A percentile compares a stretch with the other conserved stretches of the same genome.
These are phyloP conservation scores for Neurospora pannonica DNA, from an alignment of 495 filamentous ascomycete species.

Conservation along the genomic window DNA sequence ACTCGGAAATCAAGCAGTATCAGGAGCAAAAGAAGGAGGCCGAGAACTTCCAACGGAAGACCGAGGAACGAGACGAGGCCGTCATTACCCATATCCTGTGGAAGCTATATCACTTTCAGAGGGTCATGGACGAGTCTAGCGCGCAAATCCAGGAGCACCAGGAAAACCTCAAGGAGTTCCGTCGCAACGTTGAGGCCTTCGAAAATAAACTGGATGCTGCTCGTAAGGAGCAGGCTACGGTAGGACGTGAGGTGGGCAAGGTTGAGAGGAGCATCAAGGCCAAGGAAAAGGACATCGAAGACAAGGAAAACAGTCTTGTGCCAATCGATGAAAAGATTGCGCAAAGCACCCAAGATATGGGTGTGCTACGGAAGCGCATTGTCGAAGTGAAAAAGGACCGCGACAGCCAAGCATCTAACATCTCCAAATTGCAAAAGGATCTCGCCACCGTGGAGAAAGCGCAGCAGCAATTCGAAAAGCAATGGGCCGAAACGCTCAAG, in stretches of 20 bases:
- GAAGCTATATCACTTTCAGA: conserved; percentile 96
- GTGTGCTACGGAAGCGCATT: conserved; percentile 55
- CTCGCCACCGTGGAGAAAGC: conserved; percentile 80
- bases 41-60: conserved; percentile 80
- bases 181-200: conserved; percentile 77
- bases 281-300: conserved; percentile 84
- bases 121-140: conserved; percentile 81
- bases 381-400: conserved; percentile 65
- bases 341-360: conserved; percentile 63
- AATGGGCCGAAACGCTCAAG: conserved; percentile 73
- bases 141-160: conserved; percentile 90
- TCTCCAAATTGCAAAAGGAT: conserved; percentile 68
- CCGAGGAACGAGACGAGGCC: conserved; percentile 80
- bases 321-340: conserved; percentile 88
- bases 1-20: conserved; percentile 95
- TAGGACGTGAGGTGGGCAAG: conserved; percentile 69
- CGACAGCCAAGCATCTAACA: conserved; percentile 53
- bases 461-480: conserved; percentile 76
- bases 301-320: conserved; percentile 72
- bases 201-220: conserved; percentile 75
- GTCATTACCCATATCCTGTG: conserved; percentile 91
- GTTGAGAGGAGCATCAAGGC: conserved; percentile 71
- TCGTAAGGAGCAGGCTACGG: conserved; percentile 73
- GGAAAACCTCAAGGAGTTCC: conserved; percentile 89
- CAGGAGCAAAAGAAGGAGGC: conserved; percentile 95